Conservation (phyloP, 192 early-diverging fungal genomes). For the Coemansia javaensis region DNA sequence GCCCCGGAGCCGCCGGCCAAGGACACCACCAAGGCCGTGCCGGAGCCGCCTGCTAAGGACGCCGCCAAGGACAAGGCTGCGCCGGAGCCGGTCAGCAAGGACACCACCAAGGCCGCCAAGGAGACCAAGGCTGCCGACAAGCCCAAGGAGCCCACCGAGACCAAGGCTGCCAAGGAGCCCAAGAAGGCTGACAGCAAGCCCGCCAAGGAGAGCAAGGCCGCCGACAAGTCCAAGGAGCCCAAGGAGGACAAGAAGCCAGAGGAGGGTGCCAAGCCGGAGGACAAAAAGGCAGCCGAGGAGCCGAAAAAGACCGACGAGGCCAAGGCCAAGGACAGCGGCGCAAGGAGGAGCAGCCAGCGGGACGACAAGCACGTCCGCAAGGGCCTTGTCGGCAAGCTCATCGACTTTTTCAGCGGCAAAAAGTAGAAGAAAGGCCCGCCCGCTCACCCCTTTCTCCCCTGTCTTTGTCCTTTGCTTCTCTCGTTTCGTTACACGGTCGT, state of each 20-base stretch:
- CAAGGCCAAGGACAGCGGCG: slow-evolving; percentile 8
- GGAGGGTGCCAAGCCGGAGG: background rate
- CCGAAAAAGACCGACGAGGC: slow-evolving; percentile 8
- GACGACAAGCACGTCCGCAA: slow-evolving; percentile 42
- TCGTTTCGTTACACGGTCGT: no score
- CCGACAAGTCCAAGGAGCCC: slow-evolving; percentile 1
- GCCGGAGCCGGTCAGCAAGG: background rate
- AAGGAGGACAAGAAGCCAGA: background rate
- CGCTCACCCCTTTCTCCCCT: background rate
- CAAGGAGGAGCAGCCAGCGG: slow-evolving; percentile 40
- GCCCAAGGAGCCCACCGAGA: background rate
- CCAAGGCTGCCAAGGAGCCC: background rate
- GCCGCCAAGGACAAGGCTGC: slow-evolving; percentile 13
- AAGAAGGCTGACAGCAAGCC: slow-evolving; percentile 1
- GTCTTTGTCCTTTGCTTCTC: background rate
- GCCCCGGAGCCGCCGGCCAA: slow-evolving; percentile 2
- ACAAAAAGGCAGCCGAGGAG: slow-evolving; percentile 5
- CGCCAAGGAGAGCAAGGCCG: background rate
- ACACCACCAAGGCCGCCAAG: slow-evolving; percentile 1
- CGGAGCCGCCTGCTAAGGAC: slow-evolving; percentile 8
- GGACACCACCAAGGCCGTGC: no score
- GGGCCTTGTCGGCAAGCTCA: slow-evolving; percentile 45
- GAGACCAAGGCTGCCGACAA: slow-evolving; percentile 1
- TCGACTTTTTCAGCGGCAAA: slow-evolving; percentile 47
- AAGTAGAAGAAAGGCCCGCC: no score